Base-by-base conservation (phyloP, 495 filamentous ascomycete species). In the Penicillium cinerascens region DNA sequence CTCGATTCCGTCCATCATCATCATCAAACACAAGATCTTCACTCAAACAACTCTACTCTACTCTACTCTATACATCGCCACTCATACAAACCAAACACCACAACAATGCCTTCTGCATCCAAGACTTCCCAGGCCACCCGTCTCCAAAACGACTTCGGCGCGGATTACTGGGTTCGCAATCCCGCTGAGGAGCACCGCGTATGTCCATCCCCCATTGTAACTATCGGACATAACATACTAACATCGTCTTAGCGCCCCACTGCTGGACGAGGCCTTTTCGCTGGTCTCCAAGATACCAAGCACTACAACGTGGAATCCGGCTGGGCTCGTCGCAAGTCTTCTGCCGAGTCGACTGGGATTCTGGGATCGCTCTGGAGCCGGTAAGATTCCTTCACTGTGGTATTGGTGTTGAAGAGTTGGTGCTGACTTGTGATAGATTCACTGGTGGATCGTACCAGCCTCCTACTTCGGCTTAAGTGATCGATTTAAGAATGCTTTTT, bases 281-380 rank as follows among this genome's bases (percentile, higher is more conserved):
- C 73, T 36, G 73, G 73, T 6, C 60, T 77, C 5, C 73, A 77
- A 47, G 73, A 77, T 40, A 57, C 59, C 11, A 77, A 77, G 55
- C 61, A 66, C 47, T 77, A 77, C 45, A 74, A 73, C 11, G 73
- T 77, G 10, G 71, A 75, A 6, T 40, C 49, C 11, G 73, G 73
- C 25, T 77, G 70, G 71, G 73, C 73, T 4, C 47, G 52, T 17
- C 58, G 63, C 18, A 56, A 59, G 52, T 61, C 63, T 22, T 44
- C 37, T 6, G 46, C 54, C 13, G 13, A 18, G 11, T 55, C 44
- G 20, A 44, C 40, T 25, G 58, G 63, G 9, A 27, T 66, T 3
- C 20, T 66, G 11, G 55, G 44, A 4, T 48, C 55, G 2, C 1
- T 66, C 7, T 64, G 52, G 47, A 57, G 45, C 37, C 47, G 51